phyloP scores from a whole-genome alignment of 345 rosid genomes.

The Citrus inodora region DNA sequence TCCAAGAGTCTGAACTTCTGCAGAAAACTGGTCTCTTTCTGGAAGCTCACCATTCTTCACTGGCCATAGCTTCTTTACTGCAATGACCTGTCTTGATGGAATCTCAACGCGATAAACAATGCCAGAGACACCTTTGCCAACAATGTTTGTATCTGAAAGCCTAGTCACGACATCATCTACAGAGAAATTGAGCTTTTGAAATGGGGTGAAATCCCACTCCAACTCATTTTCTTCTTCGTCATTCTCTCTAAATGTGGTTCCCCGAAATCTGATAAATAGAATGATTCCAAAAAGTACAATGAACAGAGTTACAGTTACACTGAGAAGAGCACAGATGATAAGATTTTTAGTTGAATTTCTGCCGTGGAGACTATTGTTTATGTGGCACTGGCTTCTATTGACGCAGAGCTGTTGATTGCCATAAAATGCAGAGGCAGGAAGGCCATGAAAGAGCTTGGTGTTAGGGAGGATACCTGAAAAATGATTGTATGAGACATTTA shows the following conservation, averaged over 20 bases:
- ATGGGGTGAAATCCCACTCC: constrained; percentile 62
- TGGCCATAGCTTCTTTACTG: constrained; percentile 78
- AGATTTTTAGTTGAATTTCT: constrained; percentile 34
- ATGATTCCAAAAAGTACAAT: constrained; percentile 32
- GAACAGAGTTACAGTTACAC: constrained; percentile 31
- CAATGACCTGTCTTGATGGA: constrained; percentile 47
- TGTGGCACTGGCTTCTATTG: constrained; percentile 34
- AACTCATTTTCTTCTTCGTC: constrained; percentile 33
- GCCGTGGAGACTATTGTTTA: constrained; percentile 15
- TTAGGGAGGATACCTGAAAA: constrained; percentile 62
- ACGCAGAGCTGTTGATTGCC: constrained; percentile 55
- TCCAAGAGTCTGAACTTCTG: constrained; percentile 66
- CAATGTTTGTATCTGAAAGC: constrained; percentile 49
- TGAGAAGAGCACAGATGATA: constrained; percentile 37
- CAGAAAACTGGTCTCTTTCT: constrained; percentile 57
- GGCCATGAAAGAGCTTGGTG: constrained; percentile 51
- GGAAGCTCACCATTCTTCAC: constrained; percentile 41
- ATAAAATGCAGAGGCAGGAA: constrained; percentile 39
- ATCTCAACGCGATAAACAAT: constrained; percentile 63
- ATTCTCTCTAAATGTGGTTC: constrained; percentile 16
- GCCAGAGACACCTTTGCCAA: constrained; percentile 71
- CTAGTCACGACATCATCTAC: constrained; percentile 42
- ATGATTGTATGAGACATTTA: constrained; percentile 56
- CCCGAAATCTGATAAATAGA: constrained; percentile 33
- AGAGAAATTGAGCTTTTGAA: constrained; percentile 62